Evolutionary conservation across 495 filamentous ascomycete genomes (phyloP).

Genomic region (Apodospora peruviana): DNA sequence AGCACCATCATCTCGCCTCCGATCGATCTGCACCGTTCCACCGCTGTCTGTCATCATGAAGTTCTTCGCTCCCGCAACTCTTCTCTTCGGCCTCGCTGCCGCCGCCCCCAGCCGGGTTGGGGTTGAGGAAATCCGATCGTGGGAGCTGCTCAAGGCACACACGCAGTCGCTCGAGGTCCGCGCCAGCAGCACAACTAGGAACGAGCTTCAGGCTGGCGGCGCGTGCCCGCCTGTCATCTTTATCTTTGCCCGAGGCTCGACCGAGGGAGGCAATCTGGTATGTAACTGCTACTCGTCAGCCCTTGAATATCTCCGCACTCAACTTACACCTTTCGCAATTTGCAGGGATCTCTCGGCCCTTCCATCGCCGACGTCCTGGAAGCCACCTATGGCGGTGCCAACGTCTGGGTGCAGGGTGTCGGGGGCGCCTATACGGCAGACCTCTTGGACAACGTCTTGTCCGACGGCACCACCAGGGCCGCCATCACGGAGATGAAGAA

Average conservation of each 20-base stretch:
- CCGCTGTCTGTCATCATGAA: conserved; percentile 6
- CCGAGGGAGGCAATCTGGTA: conserved; percentile 46
- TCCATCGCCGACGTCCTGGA: conserved; percentile 25
- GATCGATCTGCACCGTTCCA: background rate
- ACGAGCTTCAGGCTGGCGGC: conserved; percentile 9
- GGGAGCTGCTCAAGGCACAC: conserved; percentile 2
- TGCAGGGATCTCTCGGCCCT: conserved; percentile 20
- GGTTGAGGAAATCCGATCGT: conserved; percentile 8
- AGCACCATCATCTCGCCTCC: background rate
- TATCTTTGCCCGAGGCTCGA: conserved; percentile 41
- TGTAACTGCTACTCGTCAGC: too few relatives aligned
- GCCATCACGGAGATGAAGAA: conserved; percentile 30
- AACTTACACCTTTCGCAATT: too few relatives aligned
- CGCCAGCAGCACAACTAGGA: background rate
- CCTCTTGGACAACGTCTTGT: conserved; percentile 29
- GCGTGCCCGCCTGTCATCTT: conserved; percentile 45
- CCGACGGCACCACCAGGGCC: conserved; percentile 26
- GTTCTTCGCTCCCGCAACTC: conserved; percentile 8
- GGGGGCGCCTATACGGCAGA: conserved; percentile 29
- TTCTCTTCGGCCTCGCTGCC: conserved; percentile 5
- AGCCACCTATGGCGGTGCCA: conserved; percentile 14
- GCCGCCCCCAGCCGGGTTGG: conserved; percentile 7
- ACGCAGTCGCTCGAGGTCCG: conserved; percentile 4
- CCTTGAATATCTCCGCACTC: too few relatives aligned
- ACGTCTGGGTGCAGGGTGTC: conserved; percentile 33